Conservation (phyloP, 1,139 yeast species). For the Geotrichum siamense region DNA sequence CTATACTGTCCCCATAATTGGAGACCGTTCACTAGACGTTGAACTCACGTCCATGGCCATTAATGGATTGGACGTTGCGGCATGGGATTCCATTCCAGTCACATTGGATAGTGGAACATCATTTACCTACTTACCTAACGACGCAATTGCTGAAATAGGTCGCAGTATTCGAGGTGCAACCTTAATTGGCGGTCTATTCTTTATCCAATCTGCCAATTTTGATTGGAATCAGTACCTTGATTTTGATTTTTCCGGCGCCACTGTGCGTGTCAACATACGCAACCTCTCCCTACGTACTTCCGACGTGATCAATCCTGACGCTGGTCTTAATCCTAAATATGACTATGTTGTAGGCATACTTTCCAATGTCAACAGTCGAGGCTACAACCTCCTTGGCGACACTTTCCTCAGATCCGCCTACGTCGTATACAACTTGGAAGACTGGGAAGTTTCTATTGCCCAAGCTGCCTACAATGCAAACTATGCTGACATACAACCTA, state of each 20-base stretch:
- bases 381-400: conserved; percentile 25
- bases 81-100: conserved; percentile 7
- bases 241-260: conserved; percentile 15
- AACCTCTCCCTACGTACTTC: conserved; percentile 7
- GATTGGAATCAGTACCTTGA: conserved; percentile 10
- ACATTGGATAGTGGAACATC: conserved; percentile 17
- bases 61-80: conserved; percentile 4
- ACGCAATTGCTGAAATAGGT: conserved; percentile 7
- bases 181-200: conserved; percentile 11
- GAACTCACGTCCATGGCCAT: conserved; percentile 6
- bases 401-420: conserved; percentile 26
- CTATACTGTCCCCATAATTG: conserved; percentile 26
- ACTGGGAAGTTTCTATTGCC: conserved; percentile 11
- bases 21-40: conserved; percentile 9
- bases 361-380: conserved; percentile 8
- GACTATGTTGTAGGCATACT: conserved; percentile 12
- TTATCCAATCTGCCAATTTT: conserved; percentile 9
- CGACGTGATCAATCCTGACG: conserved; percentile 10
- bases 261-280: conserved; percentile 10
- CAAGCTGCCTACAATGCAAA: conserved; percentile 7
- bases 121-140: conserved; percentile 15
- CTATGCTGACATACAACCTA: conserved; percentile 5
- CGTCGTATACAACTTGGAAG: conserved; percentile 25
- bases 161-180: conserved; percentile 4
- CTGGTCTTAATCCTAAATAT: conserved; percentile 3